Conservation (phyloP, 805 yeast species). For the Myxozyma melibiosi region DNA sequence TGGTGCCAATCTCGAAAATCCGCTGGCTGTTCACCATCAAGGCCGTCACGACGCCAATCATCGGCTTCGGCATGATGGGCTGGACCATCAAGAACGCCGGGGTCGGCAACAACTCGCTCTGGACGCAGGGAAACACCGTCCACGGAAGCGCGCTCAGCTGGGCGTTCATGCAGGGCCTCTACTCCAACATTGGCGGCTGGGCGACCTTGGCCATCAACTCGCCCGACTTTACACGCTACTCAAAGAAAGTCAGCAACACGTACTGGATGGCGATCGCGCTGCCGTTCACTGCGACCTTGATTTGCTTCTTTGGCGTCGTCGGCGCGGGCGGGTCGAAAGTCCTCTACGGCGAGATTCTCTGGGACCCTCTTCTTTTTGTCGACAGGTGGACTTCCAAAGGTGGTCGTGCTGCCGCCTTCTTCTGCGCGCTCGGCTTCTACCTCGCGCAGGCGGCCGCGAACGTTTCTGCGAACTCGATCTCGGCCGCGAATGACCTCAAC, state of each 20-base stretch:
- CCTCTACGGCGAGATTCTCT: conserved; percentile 47
- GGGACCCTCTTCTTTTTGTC: conserved; percentile 53
- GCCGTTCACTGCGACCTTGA: conserved; percentile 43
- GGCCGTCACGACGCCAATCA: conserved; percentile 31
- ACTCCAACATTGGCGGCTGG: conserved; percentile 29
- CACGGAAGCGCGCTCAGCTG: conserved; percentile 69
- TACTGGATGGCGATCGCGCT: conserved; percentile 55
- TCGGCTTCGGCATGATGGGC: conserved; percentile 34
- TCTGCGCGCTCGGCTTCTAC: conserved; percentile 69
- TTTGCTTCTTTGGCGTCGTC: conserved; percentile 35
- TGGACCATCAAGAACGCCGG: conserved; percentile 65
- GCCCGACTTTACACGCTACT: conserved; percentile 53
- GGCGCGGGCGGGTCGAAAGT: conserved; percentile 39
- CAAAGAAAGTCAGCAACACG: conserved; percentile 46
- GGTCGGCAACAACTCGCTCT: conserved; percentile 56
- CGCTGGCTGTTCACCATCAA: conserved; percentile 32
- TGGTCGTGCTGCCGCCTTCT: conserved; percentile 77
- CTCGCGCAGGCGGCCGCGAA: conserved; percentile 79
- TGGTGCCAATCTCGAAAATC: conserved; percentile 30
- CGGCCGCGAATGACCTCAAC: conserved; percentile 54
- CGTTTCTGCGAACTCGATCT: conserved; percentile 58
- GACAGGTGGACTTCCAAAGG: conserved; percentile 49
- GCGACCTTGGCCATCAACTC: conserved; percentile 52
- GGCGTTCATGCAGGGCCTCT: conserved; percentile 72
- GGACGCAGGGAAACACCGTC: conserved; percentile 51